A percentile compares a stretch with the other conserved stretches of the same genome.
Evolutionary conservation across 495 filamentous ascomycete genomes (phyloP).

Genomic region (Staphylotrichum tortipilum): DNA sequence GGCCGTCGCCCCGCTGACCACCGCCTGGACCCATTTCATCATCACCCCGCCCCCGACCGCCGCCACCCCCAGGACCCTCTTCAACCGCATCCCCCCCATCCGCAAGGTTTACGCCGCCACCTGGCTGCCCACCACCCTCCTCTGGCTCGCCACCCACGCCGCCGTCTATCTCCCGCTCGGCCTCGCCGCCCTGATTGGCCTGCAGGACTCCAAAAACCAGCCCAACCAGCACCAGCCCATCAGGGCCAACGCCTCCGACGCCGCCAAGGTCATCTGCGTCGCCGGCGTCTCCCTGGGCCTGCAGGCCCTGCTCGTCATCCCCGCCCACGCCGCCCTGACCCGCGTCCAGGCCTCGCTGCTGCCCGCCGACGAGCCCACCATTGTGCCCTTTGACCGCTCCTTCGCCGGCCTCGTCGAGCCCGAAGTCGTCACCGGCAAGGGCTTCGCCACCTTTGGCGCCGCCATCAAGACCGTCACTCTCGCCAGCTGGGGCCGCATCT

Average conservation of each 20-base stretch:
- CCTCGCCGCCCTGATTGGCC: constrained; percentile 22
- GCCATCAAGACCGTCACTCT: constrained; percentile 65
- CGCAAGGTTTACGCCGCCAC: constrained; percentile 36
- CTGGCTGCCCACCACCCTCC: constrained; percentile 28
- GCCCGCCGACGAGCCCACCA: constrained; percentile 38
- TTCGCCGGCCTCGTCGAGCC: constrained; percentile 43
- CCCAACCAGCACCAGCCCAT: background rate
- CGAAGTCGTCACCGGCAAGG: constrained; percentile 58
- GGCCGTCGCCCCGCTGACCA: constrained; percentile 28
- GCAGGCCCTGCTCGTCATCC: constrained; percentile 31
- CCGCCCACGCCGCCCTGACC: constrained; percentile 33
- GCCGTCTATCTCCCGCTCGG: constrained; percentile 18
- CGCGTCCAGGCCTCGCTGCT: constrained; percentile 46
- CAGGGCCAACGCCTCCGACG: constrained; percentile 10
- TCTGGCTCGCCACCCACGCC: constrained; percentile 26
- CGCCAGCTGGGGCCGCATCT: constrained; percentile 53
- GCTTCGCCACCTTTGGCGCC: constrained; percentile 57
- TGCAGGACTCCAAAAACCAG: no score
- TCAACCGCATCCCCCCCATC: constrained; percentile 36
- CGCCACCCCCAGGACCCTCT: constrained; percentile 31
- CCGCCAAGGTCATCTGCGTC: constrained; percentile 29
- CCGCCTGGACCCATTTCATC: constrained; percentile 39
- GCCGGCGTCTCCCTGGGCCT: constrained; percentile 19
- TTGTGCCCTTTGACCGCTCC: constrained; percentile 45
- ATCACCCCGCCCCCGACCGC: constrained; percentile 21